Conservation (phyloP, 2,329 filamentous ascomycete species). For the Davidsoniella virescens region DNA sequence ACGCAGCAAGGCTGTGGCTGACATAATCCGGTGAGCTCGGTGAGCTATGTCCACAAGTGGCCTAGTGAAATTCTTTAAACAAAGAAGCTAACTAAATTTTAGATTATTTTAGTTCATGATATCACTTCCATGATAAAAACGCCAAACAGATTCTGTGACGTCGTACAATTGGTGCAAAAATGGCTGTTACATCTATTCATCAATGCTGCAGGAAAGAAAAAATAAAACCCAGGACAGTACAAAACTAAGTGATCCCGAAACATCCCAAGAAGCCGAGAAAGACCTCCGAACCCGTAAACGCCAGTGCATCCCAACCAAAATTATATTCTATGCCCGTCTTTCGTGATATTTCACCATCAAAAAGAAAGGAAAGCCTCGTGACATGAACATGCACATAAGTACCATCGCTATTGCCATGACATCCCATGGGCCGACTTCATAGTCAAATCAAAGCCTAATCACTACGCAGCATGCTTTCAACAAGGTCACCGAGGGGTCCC, state of each 20-base stretch:
- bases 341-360: not conserved
- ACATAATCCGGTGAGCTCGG: slow-evolving; percentile 9
- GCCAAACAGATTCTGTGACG: too few species aligned
- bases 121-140: too few species aligned
- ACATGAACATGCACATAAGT: not conserved
- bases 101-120: not conserved
- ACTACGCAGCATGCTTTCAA: slow-evolving; percentile 93
- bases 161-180: too few species aligned
- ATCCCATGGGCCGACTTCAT: not conserved
- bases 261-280: not conserved
- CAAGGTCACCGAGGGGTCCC: slow-evolving; percentile 85
- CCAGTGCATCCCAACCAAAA: slow-evolving; percentile 1
- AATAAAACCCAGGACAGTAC: not conserved
- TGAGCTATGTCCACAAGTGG: not conserved
- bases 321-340: not conserved
- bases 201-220: not conserved
- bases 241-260: not conserved
- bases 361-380: not conserved
- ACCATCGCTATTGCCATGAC: not conserved
- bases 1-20: slow-evolving; percentile 9
- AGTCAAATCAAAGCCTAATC: slow-evolving; percentile 36
- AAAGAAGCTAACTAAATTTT: not conserved
- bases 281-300: not conserved
- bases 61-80: not conserved
- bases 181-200: not conserved